phyloP scores from a whole-genome alignment of 2,329 filamentous ascomycete genomes.

The Calonectria leucothoes region DNA sequence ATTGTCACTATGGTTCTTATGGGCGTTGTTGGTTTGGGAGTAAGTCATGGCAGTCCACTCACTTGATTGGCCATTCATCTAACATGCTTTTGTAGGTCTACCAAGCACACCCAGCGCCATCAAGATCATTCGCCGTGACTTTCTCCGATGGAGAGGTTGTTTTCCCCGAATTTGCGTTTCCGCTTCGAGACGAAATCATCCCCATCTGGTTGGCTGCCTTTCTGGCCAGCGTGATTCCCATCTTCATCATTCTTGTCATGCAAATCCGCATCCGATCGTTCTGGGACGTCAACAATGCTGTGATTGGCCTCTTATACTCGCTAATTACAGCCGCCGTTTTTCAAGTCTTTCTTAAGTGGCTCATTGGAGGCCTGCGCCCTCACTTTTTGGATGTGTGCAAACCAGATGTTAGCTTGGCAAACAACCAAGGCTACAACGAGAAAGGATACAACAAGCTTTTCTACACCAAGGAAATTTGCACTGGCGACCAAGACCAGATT shows the following conservation, averaged over 20 bases:
- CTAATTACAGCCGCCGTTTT: conserved; percentile 79
- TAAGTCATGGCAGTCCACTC: conserved; percentile 49
- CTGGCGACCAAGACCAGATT: conserved; percentile 72
- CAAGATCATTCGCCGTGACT: conserved; percentile 75
- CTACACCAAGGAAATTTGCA: conserved; percentile 78
- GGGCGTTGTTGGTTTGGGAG: conserved; percentile 75
- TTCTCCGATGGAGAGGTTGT: conserved; percentile 76
- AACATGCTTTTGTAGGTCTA: conserved; percentile 61
- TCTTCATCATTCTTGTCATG: conserved; percentile 71
- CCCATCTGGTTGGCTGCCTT: conserved; percentile 79
- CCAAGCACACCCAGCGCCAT: conserved; percentile 72
- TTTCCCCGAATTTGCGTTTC: conserved; percentile 77
- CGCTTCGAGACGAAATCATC: conserved; percentile 75
- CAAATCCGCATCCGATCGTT: conserved; percentile 77
- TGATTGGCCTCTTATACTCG: conserved; percentile 76
- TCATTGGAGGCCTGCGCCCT: conserved; percentile 79
- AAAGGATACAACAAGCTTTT: conserved; percentile 70
- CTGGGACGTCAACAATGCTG: conserved; percentile 78
- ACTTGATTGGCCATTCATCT: too few relatives aligned
- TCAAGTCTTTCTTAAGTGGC: conserved; percentile 81
- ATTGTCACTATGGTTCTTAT: conserved; percentile 74
- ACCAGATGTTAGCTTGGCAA: conserved; percentile 53
- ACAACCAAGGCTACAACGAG: conserved; percentile 54
- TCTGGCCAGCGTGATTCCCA: conserved; percentile 73
- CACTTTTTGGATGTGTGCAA: conserved; percentile 79